Percentiles rank a stretch among this genome's conserved stretches.
Evolutionary conservation across 441 rosid genomes (phyloP).

Genomic region (Erodium texanum): DNA sequence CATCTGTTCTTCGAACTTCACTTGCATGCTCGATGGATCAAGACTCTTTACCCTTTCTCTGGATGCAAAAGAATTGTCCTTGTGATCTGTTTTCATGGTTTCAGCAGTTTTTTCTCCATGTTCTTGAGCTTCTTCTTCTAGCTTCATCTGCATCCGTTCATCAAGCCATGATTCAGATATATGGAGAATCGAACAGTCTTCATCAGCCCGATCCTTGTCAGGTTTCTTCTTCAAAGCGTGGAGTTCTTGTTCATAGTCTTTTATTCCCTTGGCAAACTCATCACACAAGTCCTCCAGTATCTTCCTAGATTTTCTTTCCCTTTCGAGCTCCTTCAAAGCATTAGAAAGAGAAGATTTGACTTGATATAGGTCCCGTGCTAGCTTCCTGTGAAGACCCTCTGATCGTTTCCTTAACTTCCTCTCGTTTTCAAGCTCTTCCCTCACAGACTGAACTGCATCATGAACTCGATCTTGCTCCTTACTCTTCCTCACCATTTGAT

Average conservation of each 20-base stretch:
- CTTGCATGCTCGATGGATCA: constrained; percentile 52
- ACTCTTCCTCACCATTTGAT: constrained; percentile 50
- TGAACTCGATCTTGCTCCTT: constrained; percentile 65
- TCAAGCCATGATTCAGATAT: constrained; percentile 94
- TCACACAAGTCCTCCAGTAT: constrained; percentile 81
- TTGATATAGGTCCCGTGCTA: constrained; percentile 69
- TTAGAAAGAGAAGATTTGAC: constrained; percentile 41
- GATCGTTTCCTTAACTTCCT: constrained; percentile 70
- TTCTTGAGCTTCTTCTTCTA: constrained; percentile 48
- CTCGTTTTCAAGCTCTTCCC: constrained; percentile 82
- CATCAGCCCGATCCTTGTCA: constrained; percentile 58
- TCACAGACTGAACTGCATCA: constrained; percentile 55
- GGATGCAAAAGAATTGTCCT: constrained; percentile 26
- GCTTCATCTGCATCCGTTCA: constrained; percentile 79
- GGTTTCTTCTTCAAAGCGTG: constrained; percentile 57
- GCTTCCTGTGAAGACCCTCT: constrained; percentile 73
- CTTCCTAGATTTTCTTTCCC: constrained; percentile 51
- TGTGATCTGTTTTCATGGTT: constrained; percentile 27
- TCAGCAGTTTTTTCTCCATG: constrained; percentile 30
- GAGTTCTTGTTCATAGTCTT: constrained; percentile 66
- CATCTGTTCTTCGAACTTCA: constrained; percentile 69
- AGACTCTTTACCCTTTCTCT: constrained; percentile 33
- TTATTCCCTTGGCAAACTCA: constrained; percentile 80
- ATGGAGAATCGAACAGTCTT: constrained; percentile 62
- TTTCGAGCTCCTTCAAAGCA: constrained; percentile 48